Percentiles rank a stretch among this genome's conserved stretches.
phyloP scores from a whole-genome alignment of 2,329 filamentous ascomycete genomes.

The Hymenoscyphus scutula region DNA sequence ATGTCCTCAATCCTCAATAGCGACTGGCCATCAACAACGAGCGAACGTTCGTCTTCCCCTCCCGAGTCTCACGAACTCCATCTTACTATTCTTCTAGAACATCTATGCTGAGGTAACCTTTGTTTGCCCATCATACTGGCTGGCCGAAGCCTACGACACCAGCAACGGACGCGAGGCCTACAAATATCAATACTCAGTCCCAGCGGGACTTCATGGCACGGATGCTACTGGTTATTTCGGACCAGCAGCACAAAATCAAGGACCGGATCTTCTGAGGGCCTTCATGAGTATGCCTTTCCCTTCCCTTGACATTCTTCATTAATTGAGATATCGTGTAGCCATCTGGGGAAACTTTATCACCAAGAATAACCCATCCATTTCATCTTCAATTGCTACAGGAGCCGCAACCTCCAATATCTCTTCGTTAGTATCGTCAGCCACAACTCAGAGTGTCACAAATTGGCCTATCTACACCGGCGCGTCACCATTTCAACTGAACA shows the following conservation, averaged over 20 bases:
- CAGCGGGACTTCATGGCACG: slow-evolving; percentile 37
- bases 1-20: slow-evolving; percentile 42
- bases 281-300: background rate
- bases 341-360: slow-evolving; percentile 24
- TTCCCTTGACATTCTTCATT: background rate
- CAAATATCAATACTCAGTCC: slow-evolving; percentile 46
- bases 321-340: background rate
- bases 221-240: slow-evolving; percentile 36
- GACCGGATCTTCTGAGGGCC: background rate
- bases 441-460: background rate
- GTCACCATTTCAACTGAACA: slow-evolving; percentile 13
- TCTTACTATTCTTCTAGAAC: slow-evolving; percentile 31
- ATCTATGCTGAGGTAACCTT: slow-evolving; percentile 53
- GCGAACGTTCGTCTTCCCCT: slow-evolving; percentile 34
- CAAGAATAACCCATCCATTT: slow-evolving; percentile 13
- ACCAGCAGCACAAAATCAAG: background rate
- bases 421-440: background rate
- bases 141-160: slow-evolving; percentile 43
- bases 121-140: slow-evolving; percentile 52
- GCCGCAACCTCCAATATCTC: background rate
- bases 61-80: background rate
- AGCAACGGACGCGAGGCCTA: slow-evolving; percentile 26
- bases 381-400: slow-evolving; percentile 13
- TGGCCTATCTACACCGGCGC: slow-evolving; percentile 14
- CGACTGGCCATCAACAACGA: slow-evolving; percentile 49